Evolutionary conservation across 2,329 filamentous ascomycete genomes (phyloP).

Genomic region (Orbilia javanica): DNA sequence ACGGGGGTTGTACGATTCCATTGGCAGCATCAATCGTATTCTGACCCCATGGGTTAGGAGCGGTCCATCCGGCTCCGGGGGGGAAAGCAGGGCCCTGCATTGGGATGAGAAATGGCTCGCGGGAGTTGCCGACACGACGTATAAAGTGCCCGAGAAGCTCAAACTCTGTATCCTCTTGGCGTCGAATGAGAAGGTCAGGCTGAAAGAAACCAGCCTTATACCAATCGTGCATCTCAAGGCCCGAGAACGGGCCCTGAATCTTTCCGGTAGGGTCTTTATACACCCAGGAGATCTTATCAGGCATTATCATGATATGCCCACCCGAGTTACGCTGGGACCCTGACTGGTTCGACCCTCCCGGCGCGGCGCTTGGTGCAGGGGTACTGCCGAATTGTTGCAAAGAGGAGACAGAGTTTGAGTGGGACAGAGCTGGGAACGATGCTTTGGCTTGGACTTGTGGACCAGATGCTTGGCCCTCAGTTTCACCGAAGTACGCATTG

Average conservation of each 20-base stretch:
- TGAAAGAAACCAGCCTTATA: constrained; percentile 99
- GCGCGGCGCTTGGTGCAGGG: constrained; percentile 18
- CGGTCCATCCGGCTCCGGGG: constrained; percentile 47
- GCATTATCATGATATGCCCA: constrained; percentile 96
- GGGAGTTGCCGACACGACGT: constrained; percentile 92
- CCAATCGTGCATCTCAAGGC: constrained; percentile 99
- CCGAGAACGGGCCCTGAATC: constrained; percentile 93
- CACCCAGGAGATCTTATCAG: constrained; percentile 98
- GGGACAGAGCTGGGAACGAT: constrained; percentile 40
- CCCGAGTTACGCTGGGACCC: constrained; percentile 75
- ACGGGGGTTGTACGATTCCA: constrained; percentile 82
- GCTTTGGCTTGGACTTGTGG: constrained; percentile 42
- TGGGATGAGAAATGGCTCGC: constrained; percentile 96
- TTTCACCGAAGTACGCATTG: constrained; percentile 59
- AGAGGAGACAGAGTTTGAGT: constrained; percentile 49
- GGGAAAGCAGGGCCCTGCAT: constrained; percentile 81
- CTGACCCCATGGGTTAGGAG: constrained; percentile 66
- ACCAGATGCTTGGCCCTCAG: constrained; percentile 42
- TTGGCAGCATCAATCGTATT: constrained; percentile 64
- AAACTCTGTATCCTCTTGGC: constrained; percentile 91
- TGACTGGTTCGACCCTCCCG: constrained; percentile 48
- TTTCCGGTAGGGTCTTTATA: constrained; percentile 95
- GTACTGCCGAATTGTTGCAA: constrained; percentile 32
- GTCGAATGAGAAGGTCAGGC: constrained; percentile 92
- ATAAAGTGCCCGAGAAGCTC: constrained; percentile 96